Evolutionary conservation across 441 rosid genomes (phyloP), one percentile per base, ranked within the genome.

Genomic region (Euphorbia schlechtendalii): DNA sequence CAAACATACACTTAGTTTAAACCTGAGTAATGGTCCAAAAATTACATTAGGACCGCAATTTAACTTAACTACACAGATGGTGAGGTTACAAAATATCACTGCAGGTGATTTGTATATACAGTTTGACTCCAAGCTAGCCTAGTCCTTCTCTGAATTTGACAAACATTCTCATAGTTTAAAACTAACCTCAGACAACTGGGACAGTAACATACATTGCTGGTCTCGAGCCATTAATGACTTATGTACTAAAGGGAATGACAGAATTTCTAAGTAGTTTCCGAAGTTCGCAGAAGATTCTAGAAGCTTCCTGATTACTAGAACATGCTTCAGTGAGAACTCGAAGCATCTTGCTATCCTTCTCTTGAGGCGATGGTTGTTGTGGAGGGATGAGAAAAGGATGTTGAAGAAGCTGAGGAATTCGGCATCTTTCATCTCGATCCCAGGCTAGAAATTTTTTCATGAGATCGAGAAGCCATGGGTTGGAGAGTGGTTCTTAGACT

Each of bases 371-470:
- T 43, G 74, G 83, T 0, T 68, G 58, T 49, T 15, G 12, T 1
- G 92, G 93, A 0, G 99, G 99, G 12, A 84, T 92, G 5, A 94
- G 87, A 78, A 94, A 94, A 66, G 99, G 99, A 65, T 94, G 99
- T 60, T 82, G 76, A 30, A 94, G 93, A 40, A 94, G 86, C 78
- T 89, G 86, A 69, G 99, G 99, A 63, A 94, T 90, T 81, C 99
- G 83, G 96, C 97, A 94, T 71, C 99, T 79, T 70, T 89, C 80
- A 46, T 81, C 85, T 61, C 96, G 86, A 69, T 94, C 96, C 99
- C 99, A 94, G n/a, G 92, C 89, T 49, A 94, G 88, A 70, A 97
- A 94, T 59, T 89, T 90, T 86, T 89, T 89, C 96, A 90, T 90
- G 11, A 94, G 74, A 72, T 94, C 97, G 21, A 94, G 87, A 65